Base-by-base conservation (phyloP, 768 basidiomycete genomes). In the Hemileccinum rubropunctum region DNA sequence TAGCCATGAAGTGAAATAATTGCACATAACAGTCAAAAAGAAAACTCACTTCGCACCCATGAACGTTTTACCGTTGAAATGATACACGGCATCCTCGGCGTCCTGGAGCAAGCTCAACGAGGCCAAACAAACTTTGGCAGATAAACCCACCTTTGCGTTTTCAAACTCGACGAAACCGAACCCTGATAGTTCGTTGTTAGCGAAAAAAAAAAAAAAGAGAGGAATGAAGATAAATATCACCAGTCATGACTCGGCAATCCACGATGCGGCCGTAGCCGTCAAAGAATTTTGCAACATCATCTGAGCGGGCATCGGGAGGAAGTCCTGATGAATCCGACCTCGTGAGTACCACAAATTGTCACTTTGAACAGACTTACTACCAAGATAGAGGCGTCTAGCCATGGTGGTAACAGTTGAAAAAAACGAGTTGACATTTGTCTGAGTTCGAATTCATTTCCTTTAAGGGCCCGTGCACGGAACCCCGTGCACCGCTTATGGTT, bases 111-210 rank as follows among this genome's bases (percentile, higher is more conserved):
- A 51, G 38, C 6, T 61, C 53, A 54, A 43, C n/a, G 10, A 36
- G 20, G 17, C 27, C n/a, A 62, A 46, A 42, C 45, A 38, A 33
- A 39, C 23, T 4, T 32, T 42, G 27, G 23, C 10, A 23, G 32
- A 41, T 17, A 27, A 43, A 41, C 33, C 21, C 36, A 82, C 93
- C 73, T 88, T 84, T 17, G 86, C 68, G 60, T 76, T 88, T 67
- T 95, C 95, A 63, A 97, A 98, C 70, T 98, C 95, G 58, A 98
- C 84, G 67, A 99, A 99, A 48, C 94, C 97, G 62, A 97, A 99
- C 11, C 91, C 91, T 91, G 52, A 36, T 30, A 36, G 3, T 41
- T 54, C 48, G 50, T 42, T 56, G 56, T 70, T 50, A 66, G 57
- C 17, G 7, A 17, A 6, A 13, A 38, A 17, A 33, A 17, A 6